Conservation (phyloP, 352 stramenopile species). For the Pythium volutum region DNA sequence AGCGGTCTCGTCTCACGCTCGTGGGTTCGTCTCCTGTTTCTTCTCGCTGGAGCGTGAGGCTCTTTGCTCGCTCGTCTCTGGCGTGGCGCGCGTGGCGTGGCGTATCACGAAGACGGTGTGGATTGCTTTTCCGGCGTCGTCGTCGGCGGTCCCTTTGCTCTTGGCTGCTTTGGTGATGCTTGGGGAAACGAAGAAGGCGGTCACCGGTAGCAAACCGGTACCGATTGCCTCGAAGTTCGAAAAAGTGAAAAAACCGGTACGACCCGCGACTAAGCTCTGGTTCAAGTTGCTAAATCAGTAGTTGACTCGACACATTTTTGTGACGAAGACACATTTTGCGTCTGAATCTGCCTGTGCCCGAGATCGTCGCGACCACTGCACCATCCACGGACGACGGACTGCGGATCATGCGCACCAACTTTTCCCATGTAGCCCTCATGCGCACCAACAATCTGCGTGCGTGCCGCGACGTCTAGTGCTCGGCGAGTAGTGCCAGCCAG, state of each 20-base stretch:
- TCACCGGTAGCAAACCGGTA: slow-evolving; percentile 14
- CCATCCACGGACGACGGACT: no score
- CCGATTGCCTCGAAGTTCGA: neutral
- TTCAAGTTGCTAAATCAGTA: slow-evolving; percentile 3
- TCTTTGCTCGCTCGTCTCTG: neutral
- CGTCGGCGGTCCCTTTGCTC: neutral
- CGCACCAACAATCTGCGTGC: no score
- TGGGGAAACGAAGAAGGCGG: slow-evolving; percentile 9
- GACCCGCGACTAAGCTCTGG: neutral
- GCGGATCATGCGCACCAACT: no score
- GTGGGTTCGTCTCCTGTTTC: neutral
- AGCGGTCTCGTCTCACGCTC: neutral
- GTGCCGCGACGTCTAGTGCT: no score
- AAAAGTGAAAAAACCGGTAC: slow-evolving; percentile 3
- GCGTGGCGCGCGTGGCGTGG: neutral
- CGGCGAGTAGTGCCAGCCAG: no score
- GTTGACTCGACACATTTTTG: neutral
- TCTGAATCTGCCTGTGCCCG: no score
- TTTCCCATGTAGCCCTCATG: no score
- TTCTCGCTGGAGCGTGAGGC: neutral
- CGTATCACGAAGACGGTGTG: no score
- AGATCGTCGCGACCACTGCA: no score
- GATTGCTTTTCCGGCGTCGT: neutral
- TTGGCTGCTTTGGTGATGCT: slow-evolving; percentile 16
- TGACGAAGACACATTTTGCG: neutral